These are phyloP conservation scores for Dioscorea zingiberensis DNA, from an alignment of 106 monocot genomes.

Conservation along the genomic window DNA sequence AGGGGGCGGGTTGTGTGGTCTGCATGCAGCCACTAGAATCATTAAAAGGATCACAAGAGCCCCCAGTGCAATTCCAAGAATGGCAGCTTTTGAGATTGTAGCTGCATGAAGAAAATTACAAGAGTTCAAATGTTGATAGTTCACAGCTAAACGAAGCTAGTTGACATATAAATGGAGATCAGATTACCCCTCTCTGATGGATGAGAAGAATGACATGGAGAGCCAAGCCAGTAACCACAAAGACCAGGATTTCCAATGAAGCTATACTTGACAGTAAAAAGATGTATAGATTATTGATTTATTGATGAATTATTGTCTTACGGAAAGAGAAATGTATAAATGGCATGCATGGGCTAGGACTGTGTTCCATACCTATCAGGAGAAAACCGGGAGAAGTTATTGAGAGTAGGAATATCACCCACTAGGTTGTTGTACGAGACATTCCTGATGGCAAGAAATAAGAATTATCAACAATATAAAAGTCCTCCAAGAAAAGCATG, in stretches of 20 bases:
- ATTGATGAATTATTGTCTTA: too few relatives aligned
- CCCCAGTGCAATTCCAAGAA: constrained; percentile 76
- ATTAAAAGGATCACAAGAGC: constrained; percentile 66
- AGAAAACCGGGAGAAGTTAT: constrained; percentile 85
- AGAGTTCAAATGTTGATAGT: too few relatives aligned
- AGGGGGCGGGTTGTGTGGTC: constrained; percentile 54
- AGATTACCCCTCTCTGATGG: constrained; percentile 38
- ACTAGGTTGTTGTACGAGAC: constrained; percentile 73
- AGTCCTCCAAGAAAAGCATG: background rate
- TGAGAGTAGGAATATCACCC: constrained; percentile 65
- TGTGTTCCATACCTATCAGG: constrained; percentile 48
- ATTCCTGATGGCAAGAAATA: constrained; percentile 41
- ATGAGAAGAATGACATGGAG: constrained; percentile 44
- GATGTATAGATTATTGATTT: too few relatives aligned
- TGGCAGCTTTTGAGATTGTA: constrained; percentile 70
- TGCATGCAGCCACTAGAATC: constrained; percentile 66
- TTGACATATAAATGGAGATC: too few relatives aligned
- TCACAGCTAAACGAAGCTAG: too few relatives aligned
- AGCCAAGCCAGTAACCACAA: constrained; percentile 74
- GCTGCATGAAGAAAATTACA: constrained; percentile 13
- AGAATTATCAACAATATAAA: background rate
- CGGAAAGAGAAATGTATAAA: too few relatives aligned
- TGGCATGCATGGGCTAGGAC: too few relatives aligned
- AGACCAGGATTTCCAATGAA: constrained; percentile 89
- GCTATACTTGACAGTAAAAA: constrained; percentile 19